Conservation (phyloP, 768 basidiomycete species). For the Collybia sordida region DNA sequence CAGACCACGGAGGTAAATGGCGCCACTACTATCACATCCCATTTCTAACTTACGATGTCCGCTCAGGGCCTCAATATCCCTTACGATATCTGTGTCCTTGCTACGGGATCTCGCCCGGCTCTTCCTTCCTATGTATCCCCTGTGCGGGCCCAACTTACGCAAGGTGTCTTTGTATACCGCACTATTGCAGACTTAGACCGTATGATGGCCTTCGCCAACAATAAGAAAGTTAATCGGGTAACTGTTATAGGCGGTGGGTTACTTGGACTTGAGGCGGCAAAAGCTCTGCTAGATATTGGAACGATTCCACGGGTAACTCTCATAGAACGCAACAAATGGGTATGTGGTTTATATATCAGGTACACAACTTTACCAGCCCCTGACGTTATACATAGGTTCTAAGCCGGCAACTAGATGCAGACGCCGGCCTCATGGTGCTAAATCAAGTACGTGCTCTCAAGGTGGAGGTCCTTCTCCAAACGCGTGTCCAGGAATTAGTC, state of each 20-base stretch:
- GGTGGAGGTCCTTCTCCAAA: constrained; percentile 11
- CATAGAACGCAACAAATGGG: constrained; percentile 13
- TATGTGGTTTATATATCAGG: constrained; percentile 10
- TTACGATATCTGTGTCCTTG: constrained; percentile 67
- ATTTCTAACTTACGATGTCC: constrained; percentile 14
- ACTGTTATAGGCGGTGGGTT: constrained; percentile 70
- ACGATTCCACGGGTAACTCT: constrained; percentile 19
- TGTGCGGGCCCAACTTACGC: constrained; percentile 34
- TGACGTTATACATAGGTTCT: constrained; percentile 8
- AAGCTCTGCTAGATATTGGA: constrained; percentile 62
- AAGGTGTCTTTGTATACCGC: constrained; percentile 71
- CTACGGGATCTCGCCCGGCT: constrained; percentile 67
- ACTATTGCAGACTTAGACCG: constrained; percentile 67
- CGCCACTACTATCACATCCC: constrained; percentile 46
- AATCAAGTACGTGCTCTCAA: constrained; percentile 17
- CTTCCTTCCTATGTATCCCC: constrained; percentile 57
- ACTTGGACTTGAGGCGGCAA: constrained; percentile 74
- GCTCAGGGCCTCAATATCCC: constrained; percentile 16
- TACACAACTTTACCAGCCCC: constrained; percentile 1
- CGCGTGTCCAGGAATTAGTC: constrained; percentile 3
- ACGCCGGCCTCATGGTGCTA: constrained; percentile 22
- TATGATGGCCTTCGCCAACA: constrained; percentile 59
- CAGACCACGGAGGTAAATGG: constrained; percentile 33
- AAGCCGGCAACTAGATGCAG: constrained; percentile 25
- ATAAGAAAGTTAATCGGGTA: constrained; percentile 42